Base-by-base conservation (phyloP, 2,329 filamentous ascomycete genomes). In the Huntiella bhutanensis region DNA sequence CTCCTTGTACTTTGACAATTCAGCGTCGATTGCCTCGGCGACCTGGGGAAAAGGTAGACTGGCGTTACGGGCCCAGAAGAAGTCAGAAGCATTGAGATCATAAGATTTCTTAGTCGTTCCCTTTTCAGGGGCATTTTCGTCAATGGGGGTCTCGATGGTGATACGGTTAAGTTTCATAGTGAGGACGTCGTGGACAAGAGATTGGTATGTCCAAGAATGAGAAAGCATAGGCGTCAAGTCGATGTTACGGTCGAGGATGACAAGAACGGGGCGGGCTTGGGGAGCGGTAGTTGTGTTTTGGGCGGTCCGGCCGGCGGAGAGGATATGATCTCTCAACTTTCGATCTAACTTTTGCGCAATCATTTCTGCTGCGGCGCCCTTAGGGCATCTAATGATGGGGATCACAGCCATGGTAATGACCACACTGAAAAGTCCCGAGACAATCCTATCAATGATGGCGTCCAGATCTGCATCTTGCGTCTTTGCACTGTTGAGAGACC, bases 201-300 rank as follows among this genome's bases (percentile, higher is more conserved):
- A 91, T 60, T 93, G 86, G 55, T 93, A 77, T 6, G 72, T 72
- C 69, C 69, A 73, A 15, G 87, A 95, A 62, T 98, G 91, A 11
- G 88, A 95, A n/a, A 98, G 72, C 91, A 98, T 96, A 2, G 91
- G 87, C 52, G 94, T 85, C 45, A 98, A 65, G 60, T 98, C 91
- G 39, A 98, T 79, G 57, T 95, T 96, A 54, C 91, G 80, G 62
- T 98, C 91, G 41, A 96, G 80, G 45, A 98, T 82, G 53, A 98
- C 77, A 40, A 98, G 74, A 0, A 96, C 85, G 1, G 92, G 91
- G 42, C 92, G 70, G 17, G 84, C 82, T 6, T 43, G 36, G 78
- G 74, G 2, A 80, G 73, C 0, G 80, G 73, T 0, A 82, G 79
- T 12, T 73, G n/a, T 70, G 1, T 70, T 61, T 5, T 69, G 63